Conservation (phyloP, 805 yeast species). For the Sugiyamaella americana region DNA sequence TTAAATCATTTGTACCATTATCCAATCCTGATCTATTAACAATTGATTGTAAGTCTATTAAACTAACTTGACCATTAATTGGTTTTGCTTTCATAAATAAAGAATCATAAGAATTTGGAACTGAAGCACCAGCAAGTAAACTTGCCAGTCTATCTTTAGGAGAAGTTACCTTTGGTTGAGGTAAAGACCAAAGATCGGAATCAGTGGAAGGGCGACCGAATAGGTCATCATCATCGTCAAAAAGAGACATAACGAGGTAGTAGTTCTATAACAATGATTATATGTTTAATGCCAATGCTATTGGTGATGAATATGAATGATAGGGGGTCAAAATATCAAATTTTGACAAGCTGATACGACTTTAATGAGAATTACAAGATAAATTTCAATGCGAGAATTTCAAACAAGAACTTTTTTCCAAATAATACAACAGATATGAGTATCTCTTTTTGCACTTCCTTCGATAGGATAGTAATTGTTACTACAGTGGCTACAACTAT, state of each 20-base stretch:
- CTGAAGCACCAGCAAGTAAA: constrained; percentile 9
- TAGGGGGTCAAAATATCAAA: too few species aligned
- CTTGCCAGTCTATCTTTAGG: constrained; percentile 4
- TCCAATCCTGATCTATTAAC: constrained; percentile 10
- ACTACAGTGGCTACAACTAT: too few species aligned
- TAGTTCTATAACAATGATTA: too few species aligned
- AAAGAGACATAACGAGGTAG: constrained; percentile 15
- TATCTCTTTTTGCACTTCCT: too few species aligned
- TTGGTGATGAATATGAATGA: too few species aligned
- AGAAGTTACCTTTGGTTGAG: constrained; percentile 4
- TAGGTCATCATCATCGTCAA: constrained; percentile 9
- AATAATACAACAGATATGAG: too few species aligned
- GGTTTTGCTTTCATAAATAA: constrained; percentile 10
- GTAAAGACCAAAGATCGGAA: constrained; percentile 6
- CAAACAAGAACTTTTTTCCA: too few species aligned
- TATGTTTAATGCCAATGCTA: too few species aligned
- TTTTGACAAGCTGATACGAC: too few species aligned
- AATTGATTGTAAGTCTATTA: constrained; percentile 5
- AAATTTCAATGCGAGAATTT: too few species aligned
- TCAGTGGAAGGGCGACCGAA: background rate
- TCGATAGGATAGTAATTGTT: too few species aligned
- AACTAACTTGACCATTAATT: constrained; percentile 10
- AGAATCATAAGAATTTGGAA: constrained; percentile 12
- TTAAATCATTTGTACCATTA: constrained; percentile 1
- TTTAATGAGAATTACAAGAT: too few species aligned